phyloP scores from a whole-genome alignment of 768 basidiomycete species.

The Cubamyces lactineus region DNA sequence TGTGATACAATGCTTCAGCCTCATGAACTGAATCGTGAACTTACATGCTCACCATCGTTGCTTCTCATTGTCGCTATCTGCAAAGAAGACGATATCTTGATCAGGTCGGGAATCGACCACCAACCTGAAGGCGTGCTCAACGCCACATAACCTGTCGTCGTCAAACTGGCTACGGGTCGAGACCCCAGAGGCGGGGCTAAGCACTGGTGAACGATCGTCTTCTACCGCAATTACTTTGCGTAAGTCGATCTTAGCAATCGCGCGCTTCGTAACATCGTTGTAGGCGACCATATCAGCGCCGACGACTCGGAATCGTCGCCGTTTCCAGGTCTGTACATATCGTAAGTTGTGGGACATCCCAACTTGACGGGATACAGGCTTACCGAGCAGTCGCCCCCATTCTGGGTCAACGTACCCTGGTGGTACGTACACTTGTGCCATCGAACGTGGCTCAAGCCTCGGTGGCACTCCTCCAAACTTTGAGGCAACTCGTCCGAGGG shows the following conservation, averaged over 20 bases:
- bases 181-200: constrained; percentile 47
- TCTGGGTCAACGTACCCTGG: constrained; percentile 91
- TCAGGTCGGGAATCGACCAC: constrained; percentile 64
- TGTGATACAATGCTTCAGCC: constrained; percentile 35
- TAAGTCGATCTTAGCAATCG: constrained; percentile 88
- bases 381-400: constrained; percentile 90
- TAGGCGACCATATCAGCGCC: constrained; percentile 88
- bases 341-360: constrained; percentile 4
- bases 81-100: constrained; percentile 86
- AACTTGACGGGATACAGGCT: constrained; percentile 35
- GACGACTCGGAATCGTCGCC: constrained; percentile 81
- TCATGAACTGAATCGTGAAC: neutral
- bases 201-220: constrained; percentile 68
- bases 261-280: constrained; percentile 91
- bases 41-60: constrained; percentile 66
- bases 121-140: constrained; percentile 85
- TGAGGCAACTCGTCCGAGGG: constrained; percentile 79
- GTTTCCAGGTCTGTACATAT: constrained; percentile 67
- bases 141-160: constrained; percentile 62
- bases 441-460: constrained; percentile 84
- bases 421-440: constrained; percentile 97
- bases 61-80: constrained; percentile 90
- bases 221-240: constrained; percentile 79
- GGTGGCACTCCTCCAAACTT: constrained; percentile 89
- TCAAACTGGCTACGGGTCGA: constrained; percentile 50